Evolutionary conservation across 2,329 filamentous ascomycete species (phyloP).

Genomic region (Fonsecaea erecta): DNA sequence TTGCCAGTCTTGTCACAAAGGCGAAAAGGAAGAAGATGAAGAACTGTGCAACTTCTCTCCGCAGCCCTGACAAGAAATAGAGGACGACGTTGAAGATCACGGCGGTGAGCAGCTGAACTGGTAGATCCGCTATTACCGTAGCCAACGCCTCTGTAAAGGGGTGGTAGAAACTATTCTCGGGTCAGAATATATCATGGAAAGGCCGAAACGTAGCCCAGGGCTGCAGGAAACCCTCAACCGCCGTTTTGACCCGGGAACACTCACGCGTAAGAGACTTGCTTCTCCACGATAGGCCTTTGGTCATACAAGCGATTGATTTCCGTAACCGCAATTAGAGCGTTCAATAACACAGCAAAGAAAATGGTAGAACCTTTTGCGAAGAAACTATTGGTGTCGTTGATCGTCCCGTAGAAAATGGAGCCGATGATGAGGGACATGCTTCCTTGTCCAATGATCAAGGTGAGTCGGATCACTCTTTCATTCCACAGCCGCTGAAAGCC

Average conservation of each 20-base stretch:
- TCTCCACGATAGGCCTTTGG: constrained; percentile 90
- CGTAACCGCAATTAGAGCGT: constrained; percentile 40
- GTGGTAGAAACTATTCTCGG: constrained; percentile 65
- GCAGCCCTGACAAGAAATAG: constrained; percentile 85
- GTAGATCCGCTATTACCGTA: constrained; percentile 83
- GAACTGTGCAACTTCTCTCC: constrained; percentile 73
- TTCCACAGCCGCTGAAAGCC: constrained; percentile 70
- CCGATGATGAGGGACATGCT: constrained; percentile 65
- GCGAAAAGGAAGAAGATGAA: constrained; percentile 81
- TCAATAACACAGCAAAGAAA: constrained; percentile 67
- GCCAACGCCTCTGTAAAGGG: constrained; percentile 85
- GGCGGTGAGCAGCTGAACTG: constrained; percentile 74
- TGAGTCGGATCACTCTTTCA: constrained; percentile 63
- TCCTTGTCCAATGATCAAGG: constrained; percentile 6
- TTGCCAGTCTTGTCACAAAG: constrained; percentile 61
- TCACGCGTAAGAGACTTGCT: constrained; percentile 79
- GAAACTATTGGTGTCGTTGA: constrained; percentile 60
- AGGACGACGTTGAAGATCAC: constrained; percentile 77
- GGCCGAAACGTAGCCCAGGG: constrained; percentile 56
- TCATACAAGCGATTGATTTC: constrained; percentile 58
- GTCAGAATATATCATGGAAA: not conserved
- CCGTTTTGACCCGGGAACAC: not conserved
- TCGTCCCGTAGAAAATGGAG: constrained; percentile 69
- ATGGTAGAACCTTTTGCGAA: constrained; percentile 67
- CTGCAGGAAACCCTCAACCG: not conserved